Evolutionary conservation across 2,329 filamentous ascomycete species (phyloP), one percentile per base, ranked within the genome.

Genomic region (Curvularia verruculosa): DNA sequence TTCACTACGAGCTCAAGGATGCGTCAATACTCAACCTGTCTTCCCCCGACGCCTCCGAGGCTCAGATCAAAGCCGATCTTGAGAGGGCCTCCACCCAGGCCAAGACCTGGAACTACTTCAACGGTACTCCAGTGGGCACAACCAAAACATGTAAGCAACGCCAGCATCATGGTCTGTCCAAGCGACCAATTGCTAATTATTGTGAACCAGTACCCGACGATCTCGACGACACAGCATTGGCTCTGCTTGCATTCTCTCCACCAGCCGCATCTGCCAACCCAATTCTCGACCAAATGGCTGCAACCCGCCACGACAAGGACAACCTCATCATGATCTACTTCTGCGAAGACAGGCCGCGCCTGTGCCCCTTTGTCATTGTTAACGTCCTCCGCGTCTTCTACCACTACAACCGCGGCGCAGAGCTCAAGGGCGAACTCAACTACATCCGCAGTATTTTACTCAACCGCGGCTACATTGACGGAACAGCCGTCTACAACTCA

Each of bases 261-360:
- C 52, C 49, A 5, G 26, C 52, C 3, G 19, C 41, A 3, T 48
- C 44, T 9, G 54, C 54, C 7, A 45, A 59, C 9, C 28, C 40
- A 9, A 23, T 64, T 7, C 55, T 67, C 7, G 56, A 62, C 21
- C 29, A n/a, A 7, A 58, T 66, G 21, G 43, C 54, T 9, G 48
- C 73, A 69, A 62, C 81, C 80, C 54, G 79, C 70, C 43, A 78
- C 79, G 26, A 66, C 6, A 47, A 26, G 65, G 53, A 82, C 77
- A 54, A 71, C 69, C 47, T 75, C 70, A 68, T 79, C 75, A 50
- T 76, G 67, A 69, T 65, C 2, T 77, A 77, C 59, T 75, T 75
- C 40, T 67, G 70, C 54, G 51, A 46, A 10, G 52, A 50, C 3
- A 63, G 65, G 19, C 65, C 64, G 5, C 72, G 75, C 34, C 54